Conservation (phyloP, 768 basidiomycete species). For the Ramaria rubella region DNA sequence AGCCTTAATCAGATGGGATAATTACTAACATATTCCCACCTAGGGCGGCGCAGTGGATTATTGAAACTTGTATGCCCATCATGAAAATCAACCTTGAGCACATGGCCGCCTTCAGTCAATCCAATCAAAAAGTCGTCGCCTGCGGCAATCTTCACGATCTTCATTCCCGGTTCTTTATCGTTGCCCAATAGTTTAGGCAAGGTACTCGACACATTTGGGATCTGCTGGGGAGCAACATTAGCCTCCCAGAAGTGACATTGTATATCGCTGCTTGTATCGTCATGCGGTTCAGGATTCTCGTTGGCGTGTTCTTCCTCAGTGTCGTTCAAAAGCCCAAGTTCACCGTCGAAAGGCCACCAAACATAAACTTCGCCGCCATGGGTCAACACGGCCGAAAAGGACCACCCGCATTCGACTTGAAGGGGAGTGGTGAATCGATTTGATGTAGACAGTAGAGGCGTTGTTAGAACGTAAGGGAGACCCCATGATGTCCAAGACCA, state of each 20-base stretch:
- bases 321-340: slow-evolving; percentile 32
- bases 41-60: slow-evolving; percentile 26
- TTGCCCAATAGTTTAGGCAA: slow-evolving; percentile 44
- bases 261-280: slow-evolving; percentile 45
- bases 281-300: slow-evolving; percentile 36
- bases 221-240: slow-evolving; percentile 42
- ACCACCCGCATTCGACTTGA: slow-evolving; percentile 75
- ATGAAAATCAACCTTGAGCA: slow-evolving; percentile 54
- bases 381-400: slow-evolving; percentile 67
- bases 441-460: slow-evolving; percentile 32
- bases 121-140: slow-evolving; percentile 69
- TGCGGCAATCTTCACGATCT: slow-evolving; percentile 75
- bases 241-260: slow-evolving; percentile 59
- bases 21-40: slow-evolving; percentile 66
- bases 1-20: neutral
- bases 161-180: slow-evolving; percentile 24
- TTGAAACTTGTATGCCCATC: slow-evolving; percentile 29
- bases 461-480: slow-evolving; percentile 55
- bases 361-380: slow-evolving; percentile 64
- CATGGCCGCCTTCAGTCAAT: slow-evolving; percentile 73
- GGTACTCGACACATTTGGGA: slow-evolving; percentile 50
- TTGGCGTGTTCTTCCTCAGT: slow-evolving; percentile 39
- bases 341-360: slow-evolving; percentile 61
- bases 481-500: slow-evolving; percentile 81
- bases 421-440: slow-evolving; percentile 42